Base-by-base conservation (phyloP, 2,329 filamentous ascomycete species). In the Alternaria gaisen region DNA sequence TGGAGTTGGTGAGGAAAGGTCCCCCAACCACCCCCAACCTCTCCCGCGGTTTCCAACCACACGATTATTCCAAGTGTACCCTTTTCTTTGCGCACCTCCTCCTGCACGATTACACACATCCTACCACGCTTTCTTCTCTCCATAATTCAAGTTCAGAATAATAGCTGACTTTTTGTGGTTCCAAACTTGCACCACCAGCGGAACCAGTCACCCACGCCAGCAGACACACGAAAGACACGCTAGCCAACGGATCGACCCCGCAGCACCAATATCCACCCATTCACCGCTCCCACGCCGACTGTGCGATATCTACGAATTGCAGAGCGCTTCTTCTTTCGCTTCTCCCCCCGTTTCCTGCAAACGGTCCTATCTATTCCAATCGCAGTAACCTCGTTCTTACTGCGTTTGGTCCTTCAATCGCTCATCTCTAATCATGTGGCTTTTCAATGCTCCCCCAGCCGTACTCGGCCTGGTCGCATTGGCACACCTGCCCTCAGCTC, bases 361-460 rank as follows among this genome's bases (percentile, higher is more conserved):
- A 42, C 53, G 53, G 36, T 56, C 38, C 42, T 30, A 34, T 54
- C 56, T 47, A 59, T 48, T 57, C 56, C 56, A 40, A 56, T 44
- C 61, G 51, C 53, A 59, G 60, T 24, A 50, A 50, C 24, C 32
- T 47, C 56, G 41, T 42, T 36, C 48, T 28, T 30, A 48, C 56
- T 57, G 48, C 56, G 46, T 53, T 53, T 61, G 57, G 52, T 55
- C 52, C 58, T 53, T 53, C 56, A 42, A 50, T 36, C 61, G 34
- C 51, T 53, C 56, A 34, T 53, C 34, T 50, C 41, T 42, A 24
- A 60, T 64, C 59, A 76, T 77, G 74, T 67, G 73, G 58, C 61
- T 72, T 32, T 67, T 74, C 60, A 61, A 56, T 95, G 79, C 81
- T 96, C 94, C 64, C 91, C 86, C 55, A 92, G 97, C 71, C 92